Conservation (phyloP, 129 eudicot species). For the Pseudognaphalium luteoalbum region DNA sequence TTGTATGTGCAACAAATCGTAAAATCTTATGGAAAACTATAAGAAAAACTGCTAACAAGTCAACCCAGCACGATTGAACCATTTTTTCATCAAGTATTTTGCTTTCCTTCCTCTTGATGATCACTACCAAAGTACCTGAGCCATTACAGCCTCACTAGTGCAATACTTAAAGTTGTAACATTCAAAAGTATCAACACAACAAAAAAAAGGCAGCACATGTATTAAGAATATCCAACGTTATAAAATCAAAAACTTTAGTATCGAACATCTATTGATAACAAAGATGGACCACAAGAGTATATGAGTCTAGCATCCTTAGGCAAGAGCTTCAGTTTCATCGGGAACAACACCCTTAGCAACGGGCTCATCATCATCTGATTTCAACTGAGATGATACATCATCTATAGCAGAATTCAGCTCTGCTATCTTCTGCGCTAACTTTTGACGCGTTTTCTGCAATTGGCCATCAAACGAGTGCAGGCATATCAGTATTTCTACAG, state of each 20-base stretch:
- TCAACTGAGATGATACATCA: conserved; percentile 57
- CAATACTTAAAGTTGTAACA: neutral
- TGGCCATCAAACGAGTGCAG: neutral
- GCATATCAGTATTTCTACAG: neutral
- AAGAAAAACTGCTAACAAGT: too few relatives aligned
- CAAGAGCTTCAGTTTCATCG: conserved; percentile 44
- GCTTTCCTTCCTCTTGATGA: neutral
- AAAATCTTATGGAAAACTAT: too few relatives aligned
- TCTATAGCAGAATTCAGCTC: conserved; percentile 89
- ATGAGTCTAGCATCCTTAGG: conserved; percentile 14
- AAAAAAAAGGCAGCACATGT: neutral
- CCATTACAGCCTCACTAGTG: neutral
- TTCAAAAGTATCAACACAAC: conserved; percentile 8
- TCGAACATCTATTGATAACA: conserved; percentile 8
- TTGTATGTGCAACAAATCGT: too few relatives aligned
- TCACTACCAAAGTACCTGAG: neutral
- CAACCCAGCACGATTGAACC: too few relatives aligned
- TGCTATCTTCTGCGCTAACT: conserved; percentile 72
- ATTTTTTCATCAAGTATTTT: too few relatives aligned
- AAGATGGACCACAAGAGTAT: neutral
- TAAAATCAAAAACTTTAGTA: conserved; percentile 7
- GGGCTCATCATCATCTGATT: conserved; percentile 34
- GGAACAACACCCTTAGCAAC: conserved; percentile 32
- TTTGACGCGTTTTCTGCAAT: conserved; percentile 76
- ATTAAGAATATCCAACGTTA: conserved; percentile 2